phyloP scores from a whole-genome alignment of 306 rosid species.

The Bauhinia variegata region DNA sequence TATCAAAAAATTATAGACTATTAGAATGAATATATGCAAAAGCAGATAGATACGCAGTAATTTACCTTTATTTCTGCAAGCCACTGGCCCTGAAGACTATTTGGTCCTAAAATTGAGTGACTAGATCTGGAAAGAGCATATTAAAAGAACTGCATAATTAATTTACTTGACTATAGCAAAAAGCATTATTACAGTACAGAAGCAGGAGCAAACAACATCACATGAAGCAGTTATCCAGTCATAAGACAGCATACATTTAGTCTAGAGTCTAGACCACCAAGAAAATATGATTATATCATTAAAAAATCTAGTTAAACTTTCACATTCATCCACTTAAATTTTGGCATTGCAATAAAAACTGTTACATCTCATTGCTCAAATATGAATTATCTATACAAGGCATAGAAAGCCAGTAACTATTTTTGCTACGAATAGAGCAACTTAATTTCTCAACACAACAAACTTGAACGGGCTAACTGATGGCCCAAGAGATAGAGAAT shows the following conservation, averaged over 20 bases:
- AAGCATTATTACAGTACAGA: too few relatives aligned
- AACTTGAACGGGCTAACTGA: not conserved
- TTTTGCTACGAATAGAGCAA: conserved; percentile 17
- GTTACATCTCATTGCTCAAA: conserved; percentile 65
- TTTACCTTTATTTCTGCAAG: conserved; percentile 76
- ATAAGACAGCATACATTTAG: conserved; percentile 20
- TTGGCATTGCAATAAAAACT: conserved; percentile 85
- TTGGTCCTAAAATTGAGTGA: conserved; percentile 93
- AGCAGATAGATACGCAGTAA: conserved; percentile 16
- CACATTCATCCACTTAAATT: conserved; percentile 90
- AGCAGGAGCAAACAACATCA: too few relatives aligned
- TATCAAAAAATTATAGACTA: conserved; percentile 20
- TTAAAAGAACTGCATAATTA: conserved; percentile 74
- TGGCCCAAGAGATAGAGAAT: too few relatives aligned
- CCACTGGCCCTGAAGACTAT: conserved; percentile 94
- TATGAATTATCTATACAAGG: conserved; percentile 57
- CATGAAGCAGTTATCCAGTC: too few relatives aligned
- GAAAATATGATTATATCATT: conserved; percentile 5
- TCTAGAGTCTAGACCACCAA: conserved; percentile 5
- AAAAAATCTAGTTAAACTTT: conserved; percentile 32
- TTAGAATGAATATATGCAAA: conserved; percentile 19
- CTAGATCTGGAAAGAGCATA: conserved; percentile 78
- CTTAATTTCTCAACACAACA: not conserved
- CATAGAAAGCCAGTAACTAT: conserved; percentile 25
- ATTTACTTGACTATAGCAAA: too few relatives aligned